A percentile compares a stretch with the other conserved stretches of the same genome.
Conservation (phyloP, 768 basidiomycete genomes). For the Podaxis mareebaensis region DNA sequence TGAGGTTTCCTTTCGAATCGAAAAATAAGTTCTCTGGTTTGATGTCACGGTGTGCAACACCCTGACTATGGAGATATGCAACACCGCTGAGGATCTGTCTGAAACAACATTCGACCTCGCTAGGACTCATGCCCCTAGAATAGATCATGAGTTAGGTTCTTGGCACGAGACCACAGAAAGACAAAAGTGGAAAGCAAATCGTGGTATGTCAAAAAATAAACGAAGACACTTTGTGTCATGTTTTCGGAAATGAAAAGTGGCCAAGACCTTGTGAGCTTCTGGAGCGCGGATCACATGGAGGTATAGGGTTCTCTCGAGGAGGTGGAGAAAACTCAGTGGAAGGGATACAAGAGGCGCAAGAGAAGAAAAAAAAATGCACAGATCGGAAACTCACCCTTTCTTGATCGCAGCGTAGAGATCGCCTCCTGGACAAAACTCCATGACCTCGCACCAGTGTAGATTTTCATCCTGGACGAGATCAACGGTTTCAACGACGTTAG, state of each 20-base stretch:
- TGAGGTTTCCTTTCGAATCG: conserved; percentile 88
- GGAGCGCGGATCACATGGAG: background rate
- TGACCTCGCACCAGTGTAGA: conserved; percentile 98
- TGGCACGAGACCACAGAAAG: conserved; percentile 7
- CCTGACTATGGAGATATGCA: conserved; percentile 90
- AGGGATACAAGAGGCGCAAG: background rate
- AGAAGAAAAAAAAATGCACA: conserved; percentile 4
- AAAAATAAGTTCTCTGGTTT: conserved; percentile 98
- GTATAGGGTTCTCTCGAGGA: background rate
- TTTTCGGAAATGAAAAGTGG: conserved; percentile 12
- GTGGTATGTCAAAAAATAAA: conserved; percentile 6
- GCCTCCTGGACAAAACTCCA: conserved; percentile 99
- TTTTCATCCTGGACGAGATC: conserved; percentile 98
- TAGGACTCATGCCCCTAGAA: conserved; percentile 69
- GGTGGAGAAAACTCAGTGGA: background rate
- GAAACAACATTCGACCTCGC: conserved; percentile 97
- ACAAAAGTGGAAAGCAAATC: background rate
- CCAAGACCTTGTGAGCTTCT: background rate
- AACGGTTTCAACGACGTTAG: conserved; percentile 97
- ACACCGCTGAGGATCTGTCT: conserved; percentile 92
- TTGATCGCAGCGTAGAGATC: conserved; percentile 99
- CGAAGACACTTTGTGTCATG: conserved; percentile 10
- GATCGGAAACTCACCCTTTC: conserved; percentile 61
- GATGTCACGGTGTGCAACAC: conserved; percentile 96
- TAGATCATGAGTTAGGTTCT: conserved; percentile 4